phyloP scores from a whole-genome alignment of 2,329 filamentous ascomycete genomes.

The Nemania diffusa region DNA sequence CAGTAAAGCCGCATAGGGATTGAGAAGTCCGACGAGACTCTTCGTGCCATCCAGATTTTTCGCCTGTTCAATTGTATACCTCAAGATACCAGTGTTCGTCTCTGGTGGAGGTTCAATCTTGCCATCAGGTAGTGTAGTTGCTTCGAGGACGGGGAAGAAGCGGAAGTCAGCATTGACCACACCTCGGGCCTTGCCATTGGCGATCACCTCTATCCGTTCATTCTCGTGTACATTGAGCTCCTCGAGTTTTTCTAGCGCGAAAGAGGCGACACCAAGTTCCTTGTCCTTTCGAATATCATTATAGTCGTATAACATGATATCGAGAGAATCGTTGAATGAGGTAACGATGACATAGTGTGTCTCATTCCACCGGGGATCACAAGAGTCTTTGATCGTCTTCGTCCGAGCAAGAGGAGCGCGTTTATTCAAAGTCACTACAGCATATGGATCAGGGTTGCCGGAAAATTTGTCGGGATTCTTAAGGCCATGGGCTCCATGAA shows the following conservation, averaged over 20 bases:
- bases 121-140: constrained; percentile 74
- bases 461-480: constrained; percentile 97
- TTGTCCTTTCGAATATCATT: constrained; percentile 98
- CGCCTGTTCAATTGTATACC: constrained; percentile 93
- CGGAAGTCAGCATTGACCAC: constrained; percentile 82
- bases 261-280: constrained; percentile 87
- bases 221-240: constrained; percentile 83
- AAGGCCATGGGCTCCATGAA: constrained; percentile 90
- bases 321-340: constrained; percentile 87
- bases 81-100: constrained; percentile 90
- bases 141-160: constrained; percentile 93
- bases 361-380: constrained; percentile 94
- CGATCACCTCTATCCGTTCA: constrained; percentile 82
- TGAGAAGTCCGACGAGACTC: constrained; percentile 90
- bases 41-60: constrained; percentile 95
- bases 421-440: constrained; percentile 84
- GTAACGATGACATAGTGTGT: constrained; percentile 96
- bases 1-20: constrained; percentile 87
- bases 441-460: constrained; percentile 91
- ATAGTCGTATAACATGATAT: constrained; percentile 87
- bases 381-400: constrained; percentile 85
- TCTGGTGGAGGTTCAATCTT: constrained; percentile 84
- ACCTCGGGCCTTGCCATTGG: constrained; percentile 86
- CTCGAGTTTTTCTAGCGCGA: constrained; percentile 84
- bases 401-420: constrained; percentile 85